These are phyloP conservation scores for Cinchona pubescens DNA, from an alignment of 257 asterid genomes.

Conservation along the genomic window DNA sequence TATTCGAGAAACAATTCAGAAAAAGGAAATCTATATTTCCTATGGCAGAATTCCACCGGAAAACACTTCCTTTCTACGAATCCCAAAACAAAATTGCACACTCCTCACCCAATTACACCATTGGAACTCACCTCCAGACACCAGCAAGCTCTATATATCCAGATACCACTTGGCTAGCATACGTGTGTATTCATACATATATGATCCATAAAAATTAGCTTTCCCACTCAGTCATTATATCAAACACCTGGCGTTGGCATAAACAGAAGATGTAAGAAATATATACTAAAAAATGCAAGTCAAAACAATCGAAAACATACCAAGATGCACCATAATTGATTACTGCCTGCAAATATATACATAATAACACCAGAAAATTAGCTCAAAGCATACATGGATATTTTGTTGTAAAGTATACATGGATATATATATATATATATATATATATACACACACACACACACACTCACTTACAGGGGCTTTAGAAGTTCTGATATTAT, in stretches of 20 bases:
- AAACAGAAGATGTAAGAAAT: too few relatives aligned
- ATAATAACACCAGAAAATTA: constrained; percentile 15
- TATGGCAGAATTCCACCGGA: too few relatives aligned
- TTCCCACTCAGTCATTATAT: constrained; percentile 35
- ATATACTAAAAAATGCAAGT: not conserved
- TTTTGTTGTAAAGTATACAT: too few relatives aligned
- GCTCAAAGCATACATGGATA: too few relatives aligned
- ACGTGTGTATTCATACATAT: too few relatives aligned
- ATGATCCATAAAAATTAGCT: not conserved
- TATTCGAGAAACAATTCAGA: too few relatives aligned
- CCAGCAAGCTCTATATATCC: not conserved
- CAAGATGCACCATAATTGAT: constrained; percentile 91
- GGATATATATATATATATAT: too few relatives aligned
- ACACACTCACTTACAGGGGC: too few relatives aligned
- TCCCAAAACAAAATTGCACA: not conserved
- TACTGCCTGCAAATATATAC: constrained; percentile 65
- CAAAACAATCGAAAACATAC: constrained; percentile 33
- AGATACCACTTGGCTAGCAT: not conserved
- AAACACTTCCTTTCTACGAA: too few relatives aligned
- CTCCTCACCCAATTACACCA: not conserved
- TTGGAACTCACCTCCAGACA: not conserved
- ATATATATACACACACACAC: too few relatives aligned
- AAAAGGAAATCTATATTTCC: too few relatives aligned
- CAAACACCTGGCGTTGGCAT: constrained; percentile 46
- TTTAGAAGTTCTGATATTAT: constrained; percentile 55